Base-by-base conservation (phyloP, 495 filamentous ascomycete genomes). In the Trichoderma gamsii region DNA sequence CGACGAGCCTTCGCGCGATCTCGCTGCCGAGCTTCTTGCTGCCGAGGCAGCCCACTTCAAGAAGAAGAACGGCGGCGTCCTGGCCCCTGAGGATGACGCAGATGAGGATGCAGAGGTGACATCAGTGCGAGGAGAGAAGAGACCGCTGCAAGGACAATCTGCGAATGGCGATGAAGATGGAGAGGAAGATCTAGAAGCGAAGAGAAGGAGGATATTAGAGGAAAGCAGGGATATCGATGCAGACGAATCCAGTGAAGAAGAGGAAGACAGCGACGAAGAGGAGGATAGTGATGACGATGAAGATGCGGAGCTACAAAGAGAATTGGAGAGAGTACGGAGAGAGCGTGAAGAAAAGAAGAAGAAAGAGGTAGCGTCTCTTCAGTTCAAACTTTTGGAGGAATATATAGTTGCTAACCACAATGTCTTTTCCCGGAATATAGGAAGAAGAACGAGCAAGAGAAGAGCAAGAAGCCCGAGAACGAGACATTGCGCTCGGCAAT, bases 271-370 rank as follows among this genome's bases (percentile, higher is more conserved):
- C 59, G 86, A 86, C 59, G 88, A 91, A 49, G 90, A 86, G 71
- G 90, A 87, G 74, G 88, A 91, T 5, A 89, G 92, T 64, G 90
- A 92, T 32, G 92, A 96, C 72, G 94, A 99, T 67, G 93, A 97
- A 73, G 92, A 91, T 0, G 93, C 92, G 0, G 91, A 93, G 73
- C 78, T 99, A 65, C 88, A 95, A 81, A 86, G 96, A 25, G 95
- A 99, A 76, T 80, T 99, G 41, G 94, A 95, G 74, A 93, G 97
- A 78, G 96, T 99, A 76, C 92, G 96, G 77, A 89, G 86, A 67
- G 95, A 99, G 78, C 82, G 95, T 35, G 87, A 89, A 1, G 93
- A 92, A 75, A 89, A 92, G 75, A 88, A 90, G 66, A 92, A 93
- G 74, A 86, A 87, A 76, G 93, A 97, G 84, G 89, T 90, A 76